Conservation (phyloP, 441 rosid species). For the Pelargonium fulgidum region DNA sequence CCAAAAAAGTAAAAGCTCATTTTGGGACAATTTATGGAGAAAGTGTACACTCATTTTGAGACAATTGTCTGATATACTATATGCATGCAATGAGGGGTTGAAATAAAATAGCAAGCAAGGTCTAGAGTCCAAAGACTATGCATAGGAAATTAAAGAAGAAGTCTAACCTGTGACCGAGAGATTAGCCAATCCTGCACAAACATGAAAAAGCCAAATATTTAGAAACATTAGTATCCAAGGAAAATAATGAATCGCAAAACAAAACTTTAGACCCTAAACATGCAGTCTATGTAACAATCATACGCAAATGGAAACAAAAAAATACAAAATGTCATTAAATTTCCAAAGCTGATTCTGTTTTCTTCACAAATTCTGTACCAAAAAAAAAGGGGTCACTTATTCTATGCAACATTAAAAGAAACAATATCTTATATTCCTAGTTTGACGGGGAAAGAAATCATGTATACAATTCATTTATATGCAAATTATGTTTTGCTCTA, state of each 20-base stretch:
- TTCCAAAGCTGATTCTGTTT: neutral
- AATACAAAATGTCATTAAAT: neutral
- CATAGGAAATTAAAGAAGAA: constrained; percentile 19
- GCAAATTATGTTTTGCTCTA: too few relatives aligned
- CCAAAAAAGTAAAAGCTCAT: too few relatives aligned
- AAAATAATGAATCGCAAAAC: neutral
- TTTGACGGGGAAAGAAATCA: too few relatives aligned
- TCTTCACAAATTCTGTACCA: neutral
- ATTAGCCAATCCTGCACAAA: constrained; percentile 82
- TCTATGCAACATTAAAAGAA: too few relatives aligned
- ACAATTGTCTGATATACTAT: too few relatives aligned
- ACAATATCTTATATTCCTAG: too few relatives aligned
- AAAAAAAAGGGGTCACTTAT: too few relatives aligned
- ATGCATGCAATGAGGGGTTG: neutral
- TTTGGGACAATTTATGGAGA: too few relatives aligned
- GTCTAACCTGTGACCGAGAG: constrained; percentile 89
- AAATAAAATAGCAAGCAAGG: neutral
- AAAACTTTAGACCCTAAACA: neutral
- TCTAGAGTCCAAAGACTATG: too few relatives aligned
- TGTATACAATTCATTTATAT: too few relatives aligned
- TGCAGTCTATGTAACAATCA: neutral
- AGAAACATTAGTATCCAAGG: constrained; percentile 17
- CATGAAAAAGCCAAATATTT: constrained; percentile 11
- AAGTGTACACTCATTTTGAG: too few relatives aligned
- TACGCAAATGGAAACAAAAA: neutral